Base-by-base conservation (phyloP, 352 stramenopile species). In the Bremia lactucae region DNA sequence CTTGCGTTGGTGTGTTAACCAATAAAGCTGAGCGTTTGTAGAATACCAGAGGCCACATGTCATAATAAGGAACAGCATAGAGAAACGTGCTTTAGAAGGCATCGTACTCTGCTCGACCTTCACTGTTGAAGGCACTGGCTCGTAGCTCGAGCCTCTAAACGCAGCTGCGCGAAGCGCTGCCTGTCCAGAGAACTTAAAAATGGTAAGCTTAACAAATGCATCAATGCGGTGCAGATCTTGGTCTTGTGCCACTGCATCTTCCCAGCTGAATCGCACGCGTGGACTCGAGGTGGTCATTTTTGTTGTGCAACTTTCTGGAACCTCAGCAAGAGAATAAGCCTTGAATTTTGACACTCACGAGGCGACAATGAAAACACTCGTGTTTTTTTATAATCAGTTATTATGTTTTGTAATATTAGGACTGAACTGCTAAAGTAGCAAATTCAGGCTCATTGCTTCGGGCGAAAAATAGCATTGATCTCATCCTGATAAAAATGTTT, bases 401-500 rank as follows among this genome's bases (percentile, higher is more conserved):
- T n/a, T n/a, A n/a, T n/a, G n/a, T n/a, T n/a, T n/a, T n/a, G n/a
- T n/a, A n/a, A n/a, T n/a, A n/a, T n/a, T n/a, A n/a, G n/a, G n/a
- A n/a, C n/a, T n/a, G n/a, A n/a, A n/a, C n/a, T n/a, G n/a, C n/a
- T n/a, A n/a, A n/a, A n/a, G n/a, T n/a, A n/a, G n/a, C n/a, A n/a
- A n/a, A n/a, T n/a, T n/a, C n/a, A n/a, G n/a, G n/a, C n/a, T n/a
- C n/a, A n/a, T n/a, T n/a, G n/a, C n/a, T n/a, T n/a, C n/a, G n/a
- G n/a, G n/a, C 59, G 39, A 29, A 80, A 83, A 31, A 80, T 65
- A 22, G 54, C 43, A 20, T 68, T 47, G 5, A 83, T 47, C 41
- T 83, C 71, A 22, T 68, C 42, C 18, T 68, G 47, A 36, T 83
- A 83, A 56, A 81, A 83, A 25, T 83, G 71, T n/a, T 55, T 45